Evolutionary conservation across 148 eudicot genomes (phyloP), one percentile per base, ranked within the genome.

Genomic region (Rhododendron mucronatum): DNA sequence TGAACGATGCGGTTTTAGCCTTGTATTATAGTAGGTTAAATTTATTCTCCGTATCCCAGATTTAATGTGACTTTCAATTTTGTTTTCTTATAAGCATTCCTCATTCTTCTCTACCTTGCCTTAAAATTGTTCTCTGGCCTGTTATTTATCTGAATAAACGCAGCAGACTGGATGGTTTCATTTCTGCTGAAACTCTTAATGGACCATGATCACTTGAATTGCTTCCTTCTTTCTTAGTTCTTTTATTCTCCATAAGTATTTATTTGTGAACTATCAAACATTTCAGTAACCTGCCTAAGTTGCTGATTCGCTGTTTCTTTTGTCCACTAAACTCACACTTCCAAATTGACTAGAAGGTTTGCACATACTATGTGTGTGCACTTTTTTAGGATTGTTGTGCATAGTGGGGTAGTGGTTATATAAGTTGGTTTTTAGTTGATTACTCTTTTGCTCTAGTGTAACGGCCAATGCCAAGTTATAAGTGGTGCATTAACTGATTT

Each of bases 21-120:
- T 11, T 44, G 51, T 78, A 14, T 78, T 78, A 44, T 41, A 23
- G 50, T 6, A 45, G 81, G 48, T 35, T 14, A 35, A n/a, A 3
- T 23, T 45, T 44, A 45, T 78, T 78, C 16, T 44, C 45, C 2
- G 14, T 78, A 21, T 47, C 57, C 82, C 18, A 10, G 7, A n/a
- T 79, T 79, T 47, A n/a, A 26, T 23, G 81, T 44, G 30, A 45
- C 53, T 78, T 47, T 48, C 84, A 73, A 61, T 65, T 11, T 20
- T 69, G 69, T 73, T 47, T 44, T 73, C 55, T 81, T 3, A 20
- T 76, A 76, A 77, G 80, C 28, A 59, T 69, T 80, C 26, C 77
- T 87, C 81, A 35, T 30, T 44, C 26, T 78, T 83, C 28, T 69
- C 65, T 71, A 21, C 41, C 55, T 65, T 82, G 82, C 21, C 47